These are phyloP conservation scores for Xylaria sp. DNA, from an alignment of 2,329 filamentous ascomycete species.

Conservation along the genomic window DNA sequence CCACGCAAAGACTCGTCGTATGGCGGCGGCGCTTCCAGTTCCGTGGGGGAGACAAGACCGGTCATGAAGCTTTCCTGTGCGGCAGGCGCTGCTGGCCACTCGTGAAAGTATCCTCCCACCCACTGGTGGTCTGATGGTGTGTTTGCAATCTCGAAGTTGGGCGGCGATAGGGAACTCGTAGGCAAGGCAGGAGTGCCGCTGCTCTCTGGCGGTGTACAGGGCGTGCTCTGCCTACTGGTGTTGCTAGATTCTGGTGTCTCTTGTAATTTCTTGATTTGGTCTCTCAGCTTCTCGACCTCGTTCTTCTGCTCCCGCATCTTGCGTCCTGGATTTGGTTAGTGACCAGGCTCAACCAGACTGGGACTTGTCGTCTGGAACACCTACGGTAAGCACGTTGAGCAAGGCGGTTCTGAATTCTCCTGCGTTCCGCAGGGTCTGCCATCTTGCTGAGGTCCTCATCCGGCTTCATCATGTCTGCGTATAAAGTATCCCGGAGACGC, in stretches of 20 bases:
- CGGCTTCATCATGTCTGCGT: slow-evolving; percentile 36
- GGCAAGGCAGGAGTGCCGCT: slow-evolving; percentile 19
- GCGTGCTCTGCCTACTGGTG: slow-evolving; percentile 32
- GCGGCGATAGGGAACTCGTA: slow-evolving; percentile 26
- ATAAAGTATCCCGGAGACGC: slow-evolving; percentile 33
- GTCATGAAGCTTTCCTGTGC: slow-evolving; percentile 29
- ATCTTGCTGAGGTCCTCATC: slow-evolving; percentile 35
- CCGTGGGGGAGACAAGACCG: slow-evolving; percentile 28
- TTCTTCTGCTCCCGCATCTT: slow-evolving; percentile 37
- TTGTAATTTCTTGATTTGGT: slow-evolving; percentile 35
- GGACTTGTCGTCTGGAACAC: slow-evolving; percentile 1
- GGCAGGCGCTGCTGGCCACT: slow-evolving; percentile 30
- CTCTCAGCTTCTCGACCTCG: slow-evolving; percentile 36
- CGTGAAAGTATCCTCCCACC: slow-evolving; percentile 33
- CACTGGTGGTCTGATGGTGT: slow-evolving; percentile 32
- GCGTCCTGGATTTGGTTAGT: slow-evolving; percentile 28
- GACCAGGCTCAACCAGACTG: not conserved
- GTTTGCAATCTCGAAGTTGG: slow-evolving; percentile 29
- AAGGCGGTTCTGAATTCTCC: slow-evolving; percentile 34
- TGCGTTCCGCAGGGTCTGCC: slow-evolving; percentile 32
- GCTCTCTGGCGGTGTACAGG: slow-evolving; percentile 30
- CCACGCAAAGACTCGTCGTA: slow-evolving; percentile 27
- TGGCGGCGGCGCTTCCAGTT: slow-evolving; percentile 25
- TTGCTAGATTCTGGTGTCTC: slow-evolving; percentile 32
- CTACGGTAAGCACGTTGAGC: slow-evolving; percentile 34